These are phyloP conservation scores for Arthroderma sp. DNA, from an alignment of 2,329 filamentous ascomycete genomes.

Conservation along the genomic window DNA sequence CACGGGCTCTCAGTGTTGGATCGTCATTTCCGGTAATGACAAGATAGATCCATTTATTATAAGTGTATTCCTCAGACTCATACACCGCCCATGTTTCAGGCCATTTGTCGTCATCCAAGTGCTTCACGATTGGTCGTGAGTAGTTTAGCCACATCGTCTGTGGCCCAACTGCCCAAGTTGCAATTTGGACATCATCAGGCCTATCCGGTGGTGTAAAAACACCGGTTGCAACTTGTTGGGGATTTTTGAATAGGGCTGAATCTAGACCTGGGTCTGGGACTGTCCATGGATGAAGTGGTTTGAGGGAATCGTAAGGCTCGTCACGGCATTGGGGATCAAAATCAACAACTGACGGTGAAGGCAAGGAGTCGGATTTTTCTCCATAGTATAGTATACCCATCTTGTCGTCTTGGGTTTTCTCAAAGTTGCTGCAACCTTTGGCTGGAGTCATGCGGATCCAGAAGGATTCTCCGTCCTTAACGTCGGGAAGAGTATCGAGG, in stretches of 20 bases:
- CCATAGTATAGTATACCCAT: slow-evolving; percentile 37
- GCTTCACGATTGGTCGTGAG: slow-evolving; percentile 8
- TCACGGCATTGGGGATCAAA: slow-evolving; percentile 16
- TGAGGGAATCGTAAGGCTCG: slow-evolving; percentile 10
- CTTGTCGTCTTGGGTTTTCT: slow-evolving; percentile 29
- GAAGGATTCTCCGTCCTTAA: slow-evolving; percentile 12
- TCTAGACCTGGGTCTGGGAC: slow-evolving; percentile 6
- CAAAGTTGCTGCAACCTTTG: slow-evolving; percentile 23
- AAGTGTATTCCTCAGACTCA: slow-evolving; percentile 3
- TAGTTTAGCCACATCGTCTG: slow-evolving; percentile 9
- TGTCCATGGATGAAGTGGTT: slow-evolving; percentile 7
- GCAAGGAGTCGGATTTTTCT: slow-evolving; percentile 7
- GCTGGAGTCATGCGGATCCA: slow-evolving; percentile 36
- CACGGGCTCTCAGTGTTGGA: not conserved
- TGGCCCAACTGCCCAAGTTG: slow-evolving; percentile 5
- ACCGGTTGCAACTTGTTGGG: slow-evolving; percentile 3
- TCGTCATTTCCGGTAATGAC: slow-evolving; percentile 6
- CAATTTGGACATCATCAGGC: slow-evolving; percentile 2
- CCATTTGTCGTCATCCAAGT: slow-evolving; percentile 4
- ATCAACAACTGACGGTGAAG: slow-evolving; percentile 12
- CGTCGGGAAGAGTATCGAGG: slow-evolving; percentile 8
- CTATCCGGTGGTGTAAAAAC: slow-evolving; percentile 5
- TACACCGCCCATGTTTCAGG: slow-evolving; percentile 8
- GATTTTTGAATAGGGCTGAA: not conserved
- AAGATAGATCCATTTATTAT: slow-evolving; percentile 8